Conservation (phyloP, 2,329 filamentous ascomycete species). For the Colletotrichum melonis region DNA sequence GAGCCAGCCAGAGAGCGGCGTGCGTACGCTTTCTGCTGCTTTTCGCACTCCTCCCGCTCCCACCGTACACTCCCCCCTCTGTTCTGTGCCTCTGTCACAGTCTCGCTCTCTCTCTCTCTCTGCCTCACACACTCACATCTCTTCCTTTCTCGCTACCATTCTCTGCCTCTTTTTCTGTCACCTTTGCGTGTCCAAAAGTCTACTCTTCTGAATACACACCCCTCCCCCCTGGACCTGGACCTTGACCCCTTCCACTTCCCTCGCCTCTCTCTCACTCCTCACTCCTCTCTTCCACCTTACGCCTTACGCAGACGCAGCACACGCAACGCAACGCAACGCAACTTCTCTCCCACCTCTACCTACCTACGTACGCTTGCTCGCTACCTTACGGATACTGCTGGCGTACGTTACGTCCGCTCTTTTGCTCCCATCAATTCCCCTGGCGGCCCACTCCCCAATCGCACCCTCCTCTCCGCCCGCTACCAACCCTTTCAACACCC, state of each 20-base stretch:
- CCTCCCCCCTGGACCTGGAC: constrained; percentile 5
- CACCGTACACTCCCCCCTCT: constrained; percentile 4
- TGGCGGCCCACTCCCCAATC: constrained; percentile 30
- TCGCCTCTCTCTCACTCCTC: background rate
- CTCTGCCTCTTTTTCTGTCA: background rate
- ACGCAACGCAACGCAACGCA: background rate
- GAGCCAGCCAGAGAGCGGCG: constrained; percentile 32
- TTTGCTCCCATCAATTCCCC: constrained; percentile 7
- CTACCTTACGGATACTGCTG: constrained; percentile 17
- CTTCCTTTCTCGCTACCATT: background rate
- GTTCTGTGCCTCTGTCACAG: background rate
- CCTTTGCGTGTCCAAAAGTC: background rate
- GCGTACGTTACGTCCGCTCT: constrained; percentile 10
- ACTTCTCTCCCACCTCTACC: background rate
- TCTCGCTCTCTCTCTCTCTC: background rate
- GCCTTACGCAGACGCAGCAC: constrained; percentile 4
- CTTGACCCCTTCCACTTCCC: constrained; percentile 8
- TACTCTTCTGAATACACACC: background rate
- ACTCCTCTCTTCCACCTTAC: background rate
- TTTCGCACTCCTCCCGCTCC: constrained; percentile 18
- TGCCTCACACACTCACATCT: background rate
- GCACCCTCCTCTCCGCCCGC: constrained; percentile 35
- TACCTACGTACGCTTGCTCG: background rate
- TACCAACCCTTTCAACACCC: constrained; percentile 37
- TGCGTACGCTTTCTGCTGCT: constrained; percentile 31